Evolutionary conservation across 2,329 filamentous ascomycete genomes (phyloP), one percentile per base, ranked within the genome.

Genomic region (Capronia epimyces): DNA sequence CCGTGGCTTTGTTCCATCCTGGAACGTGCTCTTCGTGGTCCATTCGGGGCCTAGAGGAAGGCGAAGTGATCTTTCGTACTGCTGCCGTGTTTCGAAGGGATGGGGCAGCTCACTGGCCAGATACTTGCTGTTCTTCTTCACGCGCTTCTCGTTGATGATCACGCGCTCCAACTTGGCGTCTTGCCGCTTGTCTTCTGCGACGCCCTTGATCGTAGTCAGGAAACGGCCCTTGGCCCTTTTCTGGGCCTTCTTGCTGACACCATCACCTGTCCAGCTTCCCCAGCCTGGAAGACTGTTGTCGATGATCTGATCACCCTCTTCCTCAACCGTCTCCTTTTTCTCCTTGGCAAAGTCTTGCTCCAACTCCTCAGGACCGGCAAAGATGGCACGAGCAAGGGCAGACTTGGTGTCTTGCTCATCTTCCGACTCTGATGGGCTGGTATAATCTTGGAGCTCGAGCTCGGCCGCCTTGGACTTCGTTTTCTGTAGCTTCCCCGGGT

Each of bases 11-110:
- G 87, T 95, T 55, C 81, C 81, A 62, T 86, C 82, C 75, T 97
- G 90, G 78, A 93, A 93, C 12, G 86, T 89, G 73, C 89, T 83
- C 79, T 95, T 96, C n/a, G 91, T 97, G 61, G 84, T 83, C 90
- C 91, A 98, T 70, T 98, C 91, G 13, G 86, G 88, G 1, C 93
- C 93, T 54, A 97, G 81, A 1, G 93, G 93, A 60, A 96, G 71
- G 37, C 91, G 78, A 52, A 97, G 74, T 58, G 86, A 87, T 44
- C 91, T 77, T 75, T 98, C 93, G 43, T 63, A 63, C 41, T 63
- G 61, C 64, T 86, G 79, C 60, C 78, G 79, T 22, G 80, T 88
- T 75, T 96, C 91, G 69, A 89, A 97, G n/a, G 83, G 84, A 70
- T 94, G 87, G 43, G 93, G 93, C 44, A 98, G 75, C 62, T 82